phyloP scores from a whole-genome alignment of 2,329 filamentous ascomycete genomes.

The Cercospora zeae-maydis region DNA sequence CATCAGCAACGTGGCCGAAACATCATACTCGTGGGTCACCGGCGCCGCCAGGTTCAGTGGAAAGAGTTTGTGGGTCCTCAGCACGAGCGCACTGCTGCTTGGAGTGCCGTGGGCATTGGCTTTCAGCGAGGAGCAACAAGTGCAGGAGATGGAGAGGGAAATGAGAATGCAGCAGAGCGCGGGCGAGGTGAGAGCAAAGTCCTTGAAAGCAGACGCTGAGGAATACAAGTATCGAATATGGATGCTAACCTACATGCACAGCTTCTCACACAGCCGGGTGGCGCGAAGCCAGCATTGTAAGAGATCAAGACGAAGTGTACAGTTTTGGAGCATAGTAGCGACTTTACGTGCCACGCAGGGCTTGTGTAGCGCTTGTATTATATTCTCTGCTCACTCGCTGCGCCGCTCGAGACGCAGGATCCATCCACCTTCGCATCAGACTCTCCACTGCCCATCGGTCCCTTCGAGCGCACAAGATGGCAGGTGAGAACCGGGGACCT shows the following conservation, averaged over 20 bases:
- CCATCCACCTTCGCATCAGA: background rate
- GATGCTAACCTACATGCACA: slow-evolving; percentile 20
- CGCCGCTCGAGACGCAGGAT: background rate
- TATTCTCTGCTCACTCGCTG: slow-evolving; percentile 23
- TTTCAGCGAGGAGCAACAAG: slow-evolving; percentile 92
- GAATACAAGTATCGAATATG: too few relatives aligned
- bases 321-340: slow-evolving; percentile 5
- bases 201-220: background rate
- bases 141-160: slow-evolving; percentile 96
- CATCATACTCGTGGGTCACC: slow-evolving; percentile 56
- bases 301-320: slow-evolving; percentile 7
- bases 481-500: background rate
- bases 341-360: slow-evolving; percentile 10
- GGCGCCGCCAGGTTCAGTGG: slow-evolving; percentile 67
- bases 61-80: slow-evolving; percentile 85
- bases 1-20: slow-evolving; percentile 43
- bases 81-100: slow-evolving; percentile 81
- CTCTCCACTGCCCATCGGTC: background rate
- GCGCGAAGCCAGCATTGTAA: slow-evolving; percentile 29
- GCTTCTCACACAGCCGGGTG: slow-evolving; percentile 28
- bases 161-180: slow-evolving; percentile 92
- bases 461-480: background rate
- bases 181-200: slow-evolving; percentile 59
- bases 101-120: slow-evolving; percentile 92
- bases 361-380: slow-evolving; percentile 25